Percentiles rank a stretch among this genome's conserved stretches.
These are phyloP conservation scores for Chrysoporthe austroafricana DNA, from an alignment of 2,329 filamentous ascomycete species.

Conservation along the genomic window DNA sequence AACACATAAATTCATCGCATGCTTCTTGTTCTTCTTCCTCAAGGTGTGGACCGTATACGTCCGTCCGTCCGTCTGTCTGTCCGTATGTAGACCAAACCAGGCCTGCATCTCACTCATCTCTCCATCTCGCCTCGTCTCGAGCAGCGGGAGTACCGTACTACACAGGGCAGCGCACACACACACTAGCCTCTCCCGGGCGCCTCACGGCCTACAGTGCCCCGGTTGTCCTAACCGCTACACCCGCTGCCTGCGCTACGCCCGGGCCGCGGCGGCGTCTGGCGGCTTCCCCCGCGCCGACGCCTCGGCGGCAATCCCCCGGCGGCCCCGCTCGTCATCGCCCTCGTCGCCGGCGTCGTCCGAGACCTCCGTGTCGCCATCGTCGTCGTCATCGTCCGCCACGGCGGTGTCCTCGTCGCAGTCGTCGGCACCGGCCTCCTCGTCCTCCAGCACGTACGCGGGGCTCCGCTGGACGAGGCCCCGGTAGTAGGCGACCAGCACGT, in stretches of 20 bases:
- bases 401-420: conserved; percentile 40
- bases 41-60: conserved; percentile 6
- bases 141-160: neutral
- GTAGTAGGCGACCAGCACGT: conserved; percentile 93
- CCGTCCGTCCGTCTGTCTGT: neutral
- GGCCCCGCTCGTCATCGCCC: neutral
- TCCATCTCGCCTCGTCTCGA: neutral
- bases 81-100: neutral
- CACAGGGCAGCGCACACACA: too few relatives aligned
- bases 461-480: conserved; percentile 76
- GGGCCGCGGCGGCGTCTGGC: conserved; percentile 3
- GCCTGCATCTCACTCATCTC: too few relatives aligned
- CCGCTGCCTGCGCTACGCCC: conserved; percentile 4
- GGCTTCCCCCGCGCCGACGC: conserved; percentile 9
- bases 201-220: too few relatives aligned
- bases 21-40: conserved; percentile 1
- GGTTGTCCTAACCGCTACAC: too few relatives aligned
- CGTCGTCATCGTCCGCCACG: conserved; percentile 37
- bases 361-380: conserved; percentile 28
- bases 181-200: too few relatives aligned
- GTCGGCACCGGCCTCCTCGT: conserved; percentile 39
- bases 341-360: neutral
- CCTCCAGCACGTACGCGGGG: conserved; percentile 54
- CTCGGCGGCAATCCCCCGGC: neutral
- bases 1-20: conserved; percentile 24